Evolutionary conservation across 2,329 filamentous ascomycete genomes (phyloP).

Genomic region (Epichloe sylvatica): DNA sequence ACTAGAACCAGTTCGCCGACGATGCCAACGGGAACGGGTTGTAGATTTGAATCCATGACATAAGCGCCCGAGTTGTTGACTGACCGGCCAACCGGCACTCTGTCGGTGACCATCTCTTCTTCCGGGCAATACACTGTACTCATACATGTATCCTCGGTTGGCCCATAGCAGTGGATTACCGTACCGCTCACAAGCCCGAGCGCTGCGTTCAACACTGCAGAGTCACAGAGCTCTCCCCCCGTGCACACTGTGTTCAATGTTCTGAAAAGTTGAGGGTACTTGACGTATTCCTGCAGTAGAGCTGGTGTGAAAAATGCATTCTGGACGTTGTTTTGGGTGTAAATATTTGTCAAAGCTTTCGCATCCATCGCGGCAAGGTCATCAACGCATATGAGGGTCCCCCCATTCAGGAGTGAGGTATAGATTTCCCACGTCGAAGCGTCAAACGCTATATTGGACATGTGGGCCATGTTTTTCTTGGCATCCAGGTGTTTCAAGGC

Average conservation of each 20-base stretch:
- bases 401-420: slow-evolving; percentile 6
- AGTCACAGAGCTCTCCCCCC: neutral
- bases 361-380: slow-evolving; percentile 3
- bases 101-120: neutral
- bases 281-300: neutral
- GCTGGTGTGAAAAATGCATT: neutral
- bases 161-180: slow-evolving; percentile 8
- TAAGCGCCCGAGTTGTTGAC: neutral
- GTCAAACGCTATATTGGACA: slow-evolving; percentile 8
- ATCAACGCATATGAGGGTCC: slow-evolving; percentile 7
- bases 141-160: slow-evolving; percentile 9
- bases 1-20: neutral
- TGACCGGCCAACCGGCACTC: neutral
- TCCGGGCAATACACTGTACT: slow-evolving; percentile 4
- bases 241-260: neutral
- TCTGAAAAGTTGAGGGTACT: neutral
- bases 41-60: neutral
- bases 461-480: neutral
- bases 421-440: slow-evolving; percentile 6
- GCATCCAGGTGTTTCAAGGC: neutral
- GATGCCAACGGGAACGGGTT: neutral
- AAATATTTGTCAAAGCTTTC: neutral
- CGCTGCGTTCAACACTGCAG: slow-evolving; percentile 2
- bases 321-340: neutral
- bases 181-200: neutral